Base-by-base conservation (phyloP, 768 basidiomycete species). In the Kwoniella sp. region DNA sequence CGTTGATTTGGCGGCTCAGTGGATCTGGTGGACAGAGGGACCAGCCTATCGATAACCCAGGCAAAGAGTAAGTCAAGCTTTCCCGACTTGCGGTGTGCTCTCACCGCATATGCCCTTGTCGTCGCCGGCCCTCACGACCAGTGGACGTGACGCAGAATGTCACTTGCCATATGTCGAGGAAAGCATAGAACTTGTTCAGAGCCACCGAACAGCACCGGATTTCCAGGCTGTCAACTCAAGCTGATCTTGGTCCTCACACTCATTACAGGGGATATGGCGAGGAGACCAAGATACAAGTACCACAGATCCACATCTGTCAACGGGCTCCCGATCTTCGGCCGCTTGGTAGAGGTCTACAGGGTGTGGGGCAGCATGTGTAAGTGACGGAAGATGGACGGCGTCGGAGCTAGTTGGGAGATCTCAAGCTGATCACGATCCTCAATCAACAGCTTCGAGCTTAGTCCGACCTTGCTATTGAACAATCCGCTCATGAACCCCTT, bases 241-340 rank as follows among this genome's bases (percentile, higher is more conserved):
- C n/a, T n/a, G n/a, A n/a, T n/a, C n/a, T n/a, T n/a, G n/a, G n/a
- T n/a, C n/a, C n/a, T n/a, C n/a, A n/a, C n/a, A n/a, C n/a, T n/a
- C n/a, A n/a, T 17, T 20, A 22, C 47, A 76, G 73, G 12, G 84
- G 85, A 1, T 84, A 83, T 68, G 80, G 73, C 73, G 84, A 82
- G 70, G 84, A 81, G 61, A 80, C 84, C 2, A 85, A 87, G 76
- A 83, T 84, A 34, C 89, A 90, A 72, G 92, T 94, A 68, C 87
- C 91, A 2, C 87, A 88, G 31, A 88, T 95, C 17, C 93, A 95
- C 68, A 90, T 88, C 7, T 91, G 93, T 28, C 92, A 92, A 89
- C 88, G 88, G 51, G 84, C 86, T 11, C 75, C 73, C n/a, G 70
- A 79, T 17, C 29, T 29, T 1, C 74, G 81, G 0, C 83, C 83